phyloP scores from a whole-genome alignment of 257 asterid species.

The Jacaranda mimosifolia region DNA sequence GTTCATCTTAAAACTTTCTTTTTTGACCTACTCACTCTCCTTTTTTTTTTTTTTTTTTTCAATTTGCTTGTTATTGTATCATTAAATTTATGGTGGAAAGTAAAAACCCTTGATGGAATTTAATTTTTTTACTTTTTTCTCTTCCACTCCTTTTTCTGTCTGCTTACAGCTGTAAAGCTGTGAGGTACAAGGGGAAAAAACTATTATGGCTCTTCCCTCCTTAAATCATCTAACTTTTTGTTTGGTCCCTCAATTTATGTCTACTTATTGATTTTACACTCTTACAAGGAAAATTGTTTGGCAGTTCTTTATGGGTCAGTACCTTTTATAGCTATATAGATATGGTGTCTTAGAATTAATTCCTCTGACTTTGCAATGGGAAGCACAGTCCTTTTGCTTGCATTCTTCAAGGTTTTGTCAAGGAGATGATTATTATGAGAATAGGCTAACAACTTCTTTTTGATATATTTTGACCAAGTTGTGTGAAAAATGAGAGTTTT shows the following conservation, averaged over 20 bases:
- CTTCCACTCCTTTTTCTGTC: not conserved
- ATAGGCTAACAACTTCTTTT: too few relatives aligned
- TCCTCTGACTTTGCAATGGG: constrained; percentile 21
- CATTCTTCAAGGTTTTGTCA: not conserved
- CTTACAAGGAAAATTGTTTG: constrained; percentile 38
- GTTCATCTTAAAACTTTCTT: constrained; percentile 26
- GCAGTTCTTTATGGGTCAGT: constrained; percentile 29
- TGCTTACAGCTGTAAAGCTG: constrained; percentile 71
- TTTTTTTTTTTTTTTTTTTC: not conserved
- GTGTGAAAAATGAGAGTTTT: not conserved
- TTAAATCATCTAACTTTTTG: constrained; percentile 42
- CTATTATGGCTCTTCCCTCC: constrained; percentile 17
- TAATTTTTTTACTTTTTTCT: constrained; percentile 29
- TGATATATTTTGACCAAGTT: too few relatives aligned
- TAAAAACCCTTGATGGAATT: constrained; percentile 18
- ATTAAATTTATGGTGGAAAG: constrained; percentile 38
- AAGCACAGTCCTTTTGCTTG: not conserved
- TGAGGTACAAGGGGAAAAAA: constrained; percentile 35
- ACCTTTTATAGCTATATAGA: constrained; percentile 26
- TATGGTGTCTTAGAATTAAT: constrained; percentile 9
- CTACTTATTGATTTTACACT: constrained; percentile 31
- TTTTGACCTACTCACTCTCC: constrained; percentile 35
- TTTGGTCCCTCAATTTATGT: constrained; percentile 46
- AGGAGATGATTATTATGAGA: too few relatives aligned
- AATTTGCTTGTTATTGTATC: constrained; percentile 39